Base-by-base conservation (phyloP, 257 asterid genomes). In the Fraxinus americana region DNA sequence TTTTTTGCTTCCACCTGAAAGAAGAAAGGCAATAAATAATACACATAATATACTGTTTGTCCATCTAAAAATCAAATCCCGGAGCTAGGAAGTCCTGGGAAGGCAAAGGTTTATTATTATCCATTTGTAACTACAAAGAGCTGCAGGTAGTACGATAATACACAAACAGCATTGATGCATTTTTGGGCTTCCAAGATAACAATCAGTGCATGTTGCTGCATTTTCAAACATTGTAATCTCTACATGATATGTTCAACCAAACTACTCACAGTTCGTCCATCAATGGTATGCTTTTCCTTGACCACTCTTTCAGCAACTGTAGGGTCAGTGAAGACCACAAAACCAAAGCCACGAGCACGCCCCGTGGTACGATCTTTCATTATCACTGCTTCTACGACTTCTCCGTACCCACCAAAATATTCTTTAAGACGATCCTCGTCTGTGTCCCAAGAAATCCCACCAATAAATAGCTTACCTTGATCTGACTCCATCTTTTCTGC, bases 391-490 rank as follows among this genome's bases (percentile, higher is more conserved):
- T 92, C 96, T 65, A 86, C 88, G 72, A 92, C 93, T 79, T 91
- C 93, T 27, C 97, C 97, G 79, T 84, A 91, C 2, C 83, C 82
- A 70, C 87, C 82, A 71, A 92, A 92, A 83, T 92, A 91, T 79
- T 91, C 94, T 80, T 76, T 92, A 39, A 92, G 87, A 73, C 91
- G 90, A 81, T 90, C 96, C 86, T 90, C 98, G 78, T 94, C 89
- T 6, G 98, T 94, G 83, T 94, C 97, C 98, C 98, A 92, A 23
- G 98, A 94, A 75, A 94, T 94, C 83, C 98, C 97, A 84, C 98
- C 98, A 54, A 94, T 77, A 79, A 94, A 94, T 67, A 92, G 88
- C 88, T 92, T 92, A 70, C 96, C 92, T 87, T 89, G 92, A 86
- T 92, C 97, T 76, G 89, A 72, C 86, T 91, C 96, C 96, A 91